Base-by-base conservation (phyloP, 2,329 filamentous ascomycete species). In the Colletotrichum nymphaeae region DNA sequence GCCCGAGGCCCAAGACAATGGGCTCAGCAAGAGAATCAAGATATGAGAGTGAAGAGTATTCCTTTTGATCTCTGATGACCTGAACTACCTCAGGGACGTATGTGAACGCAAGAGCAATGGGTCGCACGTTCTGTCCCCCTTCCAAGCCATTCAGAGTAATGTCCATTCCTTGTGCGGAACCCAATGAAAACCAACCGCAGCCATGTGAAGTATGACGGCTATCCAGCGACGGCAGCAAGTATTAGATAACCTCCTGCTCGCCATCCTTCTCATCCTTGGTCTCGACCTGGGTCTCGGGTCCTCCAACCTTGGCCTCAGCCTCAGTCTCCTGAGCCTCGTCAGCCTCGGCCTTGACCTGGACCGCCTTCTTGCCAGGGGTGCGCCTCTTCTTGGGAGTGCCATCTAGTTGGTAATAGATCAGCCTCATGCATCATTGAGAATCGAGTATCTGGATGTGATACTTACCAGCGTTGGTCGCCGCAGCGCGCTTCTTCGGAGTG, bases 181-280 rank as follows among this genome's bases (percentile, higher is more conserved):
- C 42, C 46, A 53, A 52, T 11, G 28, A 53, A 32, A 30, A n/a
- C 28, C 14, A 35, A 14, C 26, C 28, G 28, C 60, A 63, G 7
- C 16, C 22, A 35, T 53, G 12, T 28, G 19, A 12, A n/a, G 11
- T 30, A 12, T 26, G 28, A 63, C 30, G 28, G 12, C 42, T n/a
- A 49, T 49, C 5, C 8, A 49, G 42, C 42, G 19, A 49, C 8
- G 42, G 42, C 9, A 22, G 42, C 8, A 49, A 49, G 42, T 22
- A 49, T 49, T 11, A 6, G 26, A 16, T 14, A 6, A 37, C 11
- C 19, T 49, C 64, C 73, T 85, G 84, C 42, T 83, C 82, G 63
- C 87, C 81, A 65, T 83, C 80, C 74, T 85, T 85, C 22, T 84
- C 81, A 42, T 64, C 63, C 30, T 75, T 46, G 22, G n/a, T 28